Base-by-base conservation (phyloP, 345 rosid genomes). In the Camelina hispida region DNA sequence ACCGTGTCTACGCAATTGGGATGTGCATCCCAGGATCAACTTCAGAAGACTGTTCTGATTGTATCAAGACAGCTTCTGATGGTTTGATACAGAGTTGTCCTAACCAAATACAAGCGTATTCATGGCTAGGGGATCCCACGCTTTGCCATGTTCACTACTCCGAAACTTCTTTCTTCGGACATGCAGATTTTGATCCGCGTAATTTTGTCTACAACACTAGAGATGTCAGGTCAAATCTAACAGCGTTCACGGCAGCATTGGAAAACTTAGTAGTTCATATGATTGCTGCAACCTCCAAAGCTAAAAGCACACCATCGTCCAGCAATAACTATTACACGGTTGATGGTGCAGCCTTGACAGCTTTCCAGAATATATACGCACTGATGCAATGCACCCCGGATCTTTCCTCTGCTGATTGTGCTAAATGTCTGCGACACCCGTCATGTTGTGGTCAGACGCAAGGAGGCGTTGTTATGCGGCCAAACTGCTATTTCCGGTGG, bases 121-220 rank as follows among this genome's bases (percentile, higher is more conserved):
- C 2, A 1, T 48, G 69, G 56, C 2, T 4, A 25, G 1, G 25
- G 3, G 28, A 25, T 4, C 61, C 48, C 2, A 57, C 32, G 1
- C 7, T 43, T 16, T 84, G 89, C 48, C 65, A 73, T 73, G 20
- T 81, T 2, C 77, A 80, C 6, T 86, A 86, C 69, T 10, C 87
- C 20, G 70, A 81, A 34, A 54, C 44, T 12, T 16, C 67, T 17
- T 53, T 10, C 34, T 5, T n/a, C n/a, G n/a, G n/a, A n/a, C n/a
- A n/a, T n/a, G n/a, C 11, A 47, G 72, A 62, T 2, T 6, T 2
- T 4, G 0, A 53, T 16, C 16, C 58, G n/a, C 0, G 2, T 11
- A 2, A 7, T 14, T 0, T n/a, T 3, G 12, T 9, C 37, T 0
- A 6, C 43, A 4, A 25, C 54, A 43, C 20, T 30, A 15, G 14